phyloP scores from a whole-genome alignment of 2,329 filamentous ascomycete species.

The Colletotrichum magnum region DNA sequence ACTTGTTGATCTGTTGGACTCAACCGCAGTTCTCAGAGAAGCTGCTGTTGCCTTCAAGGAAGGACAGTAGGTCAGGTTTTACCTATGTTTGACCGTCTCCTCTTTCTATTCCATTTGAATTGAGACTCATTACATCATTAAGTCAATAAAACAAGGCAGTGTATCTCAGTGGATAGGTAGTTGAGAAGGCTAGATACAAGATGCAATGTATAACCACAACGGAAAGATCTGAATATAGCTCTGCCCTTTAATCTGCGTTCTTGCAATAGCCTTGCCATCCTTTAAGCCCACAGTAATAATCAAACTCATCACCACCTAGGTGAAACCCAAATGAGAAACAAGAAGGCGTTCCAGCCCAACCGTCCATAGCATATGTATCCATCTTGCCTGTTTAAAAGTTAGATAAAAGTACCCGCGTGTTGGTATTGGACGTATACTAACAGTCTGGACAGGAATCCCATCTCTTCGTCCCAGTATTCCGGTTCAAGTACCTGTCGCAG shows the following conservation, averaged over 20 bases:
- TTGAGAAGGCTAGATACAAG: too few relatives aligned
- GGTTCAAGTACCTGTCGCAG: background rate
- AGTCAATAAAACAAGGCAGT: too few relatives aligned
- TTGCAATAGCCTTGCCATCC: slow-evolving; percentile 12
- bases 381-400: background rate
- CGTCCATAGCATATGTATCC: background rate
- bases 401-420: background rate
- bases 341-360: background rate
- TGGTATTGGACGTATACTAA: background rate
- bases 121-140: too few relatives aligned
- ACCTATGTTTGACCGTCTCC: too few relatives aligned
- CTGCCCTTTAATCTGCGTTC: background rate
- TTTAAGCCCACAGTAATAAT: slow-evolving; percentile 9
- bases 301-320: slow-evolving; percentile 19
- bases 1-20: too few relatives aligned
- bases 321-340: slow-evolving; percentile 10
- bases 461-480: background rate
- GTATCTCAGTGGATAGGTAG: too few relatives aligned
- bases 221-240: background rate
- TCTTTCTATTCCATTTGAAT: too few relatives aligned
- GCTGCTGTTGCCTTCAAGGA: too few relatives aligned
- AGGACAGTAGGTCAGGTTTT: too few relatives aligned
- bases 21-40: too few relatives aligned
- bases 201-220: too few relatives aligned
- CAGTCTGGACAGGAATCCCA: slow-evolving; percentile 15